These are phyloP conservation scores for Calonectria pseudoreteaudii DNA, from an alignment of 2,329 filamentous ascomycete genomes.

Conservation along the genomic window DNA sequence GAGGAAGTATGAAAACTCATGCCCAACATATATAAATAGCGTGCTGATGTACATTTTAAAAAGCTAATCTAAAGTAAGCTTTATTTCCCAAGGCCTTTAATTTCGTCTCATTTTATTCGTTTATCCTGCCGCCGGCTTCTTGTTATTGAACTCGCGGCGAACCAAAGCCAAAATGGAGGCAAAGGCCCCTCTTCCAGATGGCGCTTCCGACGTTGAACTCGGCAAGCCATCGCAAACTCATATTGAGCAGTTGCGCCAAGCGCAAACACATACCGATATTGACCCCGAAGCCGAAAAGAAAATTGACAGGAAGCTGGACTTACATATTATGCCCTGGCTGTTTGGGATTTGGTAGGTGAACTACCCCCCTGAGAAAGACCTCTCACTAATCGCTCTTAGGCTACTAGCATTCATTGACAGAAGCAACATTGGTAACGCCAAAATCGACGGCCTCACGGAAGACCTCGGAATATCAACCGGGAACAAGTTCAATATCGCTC, in stretches of 20 bases:
- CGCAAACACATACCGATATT: neutral
- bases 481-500: slow-evolving; percentile 6
- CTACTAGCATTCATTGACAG: slow-evolving; percentile 15
- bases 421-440: slow-evolving; percentile 19
- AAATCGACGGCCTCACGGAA: slow-evolving; percentile 11
- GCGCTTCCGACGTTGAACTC: slow-evolving; percentile 5
- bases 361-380: accelerated
- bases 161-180: neutral
- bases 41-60: neutral
- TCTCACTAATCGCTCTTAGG: neutral
- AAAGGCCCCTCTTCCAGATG: neutral
- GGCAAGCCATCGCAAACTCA: neutral
- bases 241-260: neutral
- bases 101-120: neutral
- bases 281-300: neutral
- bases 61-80: neutral
- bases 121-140: no score
- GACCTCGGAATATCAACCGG: neutral
- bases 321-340: slow-evolving; percentile 12
- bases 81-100: neutral
- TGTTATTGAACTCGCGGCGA: neutral
- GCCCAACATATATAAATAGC: neutral
- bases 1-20: neutral
- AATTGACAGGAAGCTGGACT: slow-evolving; percentile 6
- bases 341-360: slow-evolving; percentile 2